Base-by-base conservation (phyloP, 2,329 filamentous ascomycete genomes). In the Hymenoscyphus infarciens region DNA sequence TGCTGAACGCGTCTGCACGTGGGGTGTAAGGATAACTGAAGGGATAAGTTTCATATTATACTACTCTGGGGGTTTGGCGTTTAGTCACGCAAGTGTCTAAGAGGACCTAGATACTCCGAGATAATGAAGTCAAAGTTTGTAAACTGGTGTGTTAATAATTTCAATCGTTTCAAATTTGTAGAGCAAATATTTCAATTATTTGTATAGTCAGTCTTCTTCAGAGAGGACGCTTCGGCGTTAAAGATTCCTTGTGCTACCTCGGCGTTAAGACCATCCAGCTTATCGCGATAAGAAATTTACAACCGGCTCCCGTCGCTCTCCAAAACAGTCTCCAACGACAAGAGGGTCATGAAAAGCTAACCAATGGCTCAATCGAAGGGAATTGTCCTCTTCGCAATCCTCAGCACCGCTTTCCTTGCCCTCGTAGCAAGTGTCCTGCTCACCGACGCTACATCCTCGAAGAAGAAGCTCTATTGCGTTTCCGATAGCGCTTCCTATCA, bases 401-500 rank as follows among this genome's bases (percentile, higher is more conserved):
- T 61, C 7, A 53, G 53, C 27, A 42, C 52, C 3, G 57, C 57
- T 27, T 19, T 62, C 16, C 19, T 65, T 33, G 61, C 63, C 15
- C 38, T 67, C 16, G 60, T 61, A 15, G 60, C 59, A 19, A 61
- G 56, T 35, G 53, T 61, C 19, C 27, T 63, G 25, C 57, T 64
- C 45, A 33, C 13, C n/a, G 42, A 55, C 8, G 35, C 29, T 10
- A 52, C 7, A 15, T 27, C 54, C 39, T 60, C 67, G 31, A 56
- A 59, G 7, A 59, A 66, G 39, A 63, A 56, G 25, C 63, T 72
- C 10, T 71, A 71, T 57, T 73, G 71, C 56, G 63, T 71, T 3
- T 64, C 67, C 22, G 55, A 64, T 42, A 62, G 64, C n/a, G 27
- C 66, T 70, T 81, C 81, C 64, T 73, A 75, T 29, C 75, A 75